A percentile compares a stretch with the other conserved stretches of the same genome.
Evolutionary conservation across 257 asterid species (phyloP).

Genomic region (Ballota nigra): DNA sequence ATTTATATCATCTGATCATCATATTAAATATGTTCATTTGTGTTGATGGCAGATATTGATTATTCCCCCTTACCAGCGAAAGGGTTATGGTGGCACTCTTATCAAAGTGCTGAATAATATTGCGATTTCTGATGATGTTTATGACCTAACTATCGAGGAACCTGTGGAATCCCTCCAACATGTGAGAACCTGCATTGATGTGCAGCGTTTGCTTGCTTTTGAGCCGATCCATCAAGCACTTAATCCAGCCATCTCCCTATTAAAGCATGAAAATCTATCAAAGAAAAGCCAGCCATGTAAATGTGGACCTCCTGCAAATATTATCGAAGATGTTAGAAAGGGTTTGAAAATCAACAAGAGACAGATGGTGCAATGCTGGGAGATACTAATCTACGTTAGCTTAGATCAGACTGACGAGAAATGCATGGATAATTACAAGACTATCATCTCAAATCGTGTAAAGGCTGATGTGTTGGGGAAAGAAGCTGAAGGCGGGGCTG

Average conservation of each 20-base stretch:
- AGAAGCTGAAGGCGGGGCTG: slow-evolving; percentile 51
- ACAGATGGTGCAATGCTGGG: slow-evolving; percentile 94
- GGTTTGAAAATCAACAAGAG: slow-evolving; percentile 73
- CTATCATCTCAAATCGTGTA: slow-evolving; percentile 50
- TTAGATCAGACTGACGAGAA: slow-evolving; percentile 52
- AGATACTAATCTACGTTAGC: slow-evolving; percentile 70
- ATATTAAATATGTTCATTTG: slow-evolving; percentile 4
- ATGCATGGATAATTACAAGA: slow-evolving; percentile 52
- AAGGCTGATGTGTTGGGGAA: slow-evolving; percentile 78
- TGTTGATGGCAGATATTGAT: slow-evolving; percentile 61
- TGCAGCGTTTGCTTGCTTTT: slow-evolving; percentile 66
- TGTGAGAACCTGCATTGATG: slow-evolving; percentile 74
- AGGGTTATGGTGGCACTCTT: slow-evolving; percentile 76
- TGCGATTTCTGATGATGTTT: slow-evolving; percentile 63
- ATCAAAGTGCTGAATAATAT: slow-evolving; percentile 62
- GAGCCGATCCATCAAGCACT: slow-evolving; percentile 58
- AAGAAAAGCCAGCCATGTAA: slow-evolving; percentile 46
- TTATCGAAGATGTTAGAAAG: slow-evolving; percentile 62
- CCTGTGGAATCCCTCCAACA: slow-evolving; percentile 89
- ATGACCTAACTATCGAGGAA: slow-evolving; percentile 87
- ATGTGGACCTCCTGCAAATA: slow-evolving; percentile 48
- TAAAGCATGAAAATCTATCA: slow-evolving; percentile 56
- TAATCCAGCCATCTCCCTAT: slow-evolving; percentile 36
- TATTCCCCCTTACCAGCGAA: slow-evolving; percentile 80
- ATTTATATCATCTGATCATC: neutral